These are phyloP conservation scores for Magnaporthales sp. DNA, from an alignment of 2,329 filamentous ascomycete genomes.

Conservation along the genomic window DNA sequence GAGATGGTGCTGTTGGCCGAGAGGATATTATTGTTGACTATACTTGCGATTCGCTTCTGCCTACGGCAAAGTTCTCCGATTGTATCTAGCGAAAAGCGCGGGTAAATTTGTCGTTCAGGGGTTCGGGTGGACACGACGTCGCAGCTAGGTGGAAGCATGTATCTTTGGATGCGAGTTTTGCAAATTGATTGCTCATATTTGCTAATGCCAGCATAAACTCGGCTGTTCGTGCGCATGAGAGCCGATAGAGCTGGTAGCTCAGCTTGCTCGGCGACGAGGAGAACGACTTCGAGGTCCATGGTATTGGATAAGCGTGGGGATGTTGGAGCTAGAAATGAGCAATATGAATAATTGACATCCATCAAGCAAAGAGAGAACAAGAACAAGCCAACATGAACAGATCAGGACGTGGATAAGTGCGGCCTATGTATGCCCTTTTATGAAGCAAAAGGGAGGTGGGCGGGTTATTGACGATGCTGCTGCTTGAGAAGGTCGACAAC, in stretches of 20 bases:
- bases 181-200: conserved; percentile 4
- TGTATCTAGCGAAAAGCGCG: background rate
- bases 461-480: background rate
- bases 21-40: background rate
- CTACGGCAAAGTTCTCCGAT: conserved; percentile 2
- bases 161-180: background rate
- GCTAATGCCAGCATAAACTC: background rate
- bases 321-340: background rate
- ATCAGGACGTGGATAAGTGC: background rate
- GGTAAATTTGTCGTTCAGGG: background rate
- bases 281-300: background rate
- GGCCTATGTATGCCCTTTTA: background rate
- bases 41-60: background rate
- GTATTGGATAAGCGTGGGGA: background rate
- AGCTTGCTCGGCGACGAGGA: conserved; percentile 1
- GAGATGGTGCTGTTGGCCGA: background rate
- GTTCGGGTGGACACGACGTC: background rate
- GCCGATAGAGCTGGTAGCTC: background rate
- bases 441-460: background rate
- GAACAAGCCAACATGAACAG: background rate
- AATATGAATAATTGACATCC: background rate
- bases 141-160: background rate
- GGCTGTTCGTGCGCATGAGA: conserved; percentile 1
- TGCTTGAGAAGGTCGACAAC: background rate
- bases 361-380: background rate